These are phyloP conservation scores for Proliferodiscus dingleyae DNA, from an alignment of 2,329 filamentous ascomycete species.

Conservation along the genomic window DNA sequence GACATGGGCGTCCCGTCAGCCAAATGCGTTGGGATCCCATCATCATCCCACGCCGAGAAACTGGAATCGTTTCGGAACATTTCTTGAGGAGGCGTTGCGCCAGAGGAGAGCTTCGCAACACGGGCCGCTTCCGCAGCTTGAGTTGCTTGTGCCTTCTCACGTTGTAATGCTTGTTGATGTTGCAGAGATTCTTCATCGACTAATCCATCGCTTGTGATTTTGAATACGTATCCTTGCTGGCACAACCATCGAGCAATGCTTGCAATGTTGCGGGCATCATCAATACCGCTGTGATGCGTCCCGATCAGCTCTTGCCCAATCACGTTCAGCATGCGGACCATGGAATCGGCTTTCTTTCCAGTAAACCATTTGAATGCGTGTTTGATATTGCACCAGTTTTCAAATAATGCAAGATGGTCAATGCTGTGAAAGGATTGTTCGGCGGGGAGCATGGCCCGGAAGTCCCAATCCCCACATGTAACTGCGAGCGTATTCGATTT, in stretches of 20 bases:
- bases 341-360: slow-evolving; percentile 15
- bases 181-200: slow-evolving; percentile 1
- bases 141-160: slow-evolving; percentile 4
- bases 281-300: slow-evolving; percentile 14
- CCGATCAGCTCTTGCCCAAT: slow-evolving; percentile 13
- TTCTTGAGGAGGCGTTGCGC: slow-evolving; percentile 8
- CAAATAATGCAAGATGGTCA: slow-evolving; percentile 7
- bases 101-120: slow-evolving; percentile 9
- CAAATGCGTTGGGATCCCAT: slow-evolving; percentile 10
- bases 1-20: slow-evolving; percentile 2
- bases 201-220: slow-evolving; percentile 12
- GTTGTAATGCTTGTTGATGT: slow-evolving; percentile 5
- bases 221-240: slow-evolving; percentile 12
- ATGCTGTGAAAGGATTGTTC: slow-evolving; percentile 11
- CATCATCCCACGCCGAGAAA: slow-evolving; percentile 12
- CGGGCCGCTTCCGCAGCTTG: slow-evolving; percentile 3
- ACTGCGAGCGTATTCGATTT: slow-evolving; percentile 15
- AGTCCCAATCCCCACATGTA: slow-evolving; percentile 14
- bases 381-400: slow-evolving; percentile 17
- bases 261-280: slow-evolving; percentile 14
- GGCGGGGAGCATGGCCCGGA: slow-evolving; percentile 10
- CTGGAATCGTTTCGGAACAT: slow-evolving; percentile 8
- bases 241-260: slow-evolving; percentile 12
- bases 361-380: slow-evolving; percentile 12
- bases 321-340: slow-evolving; percentile 15